Evolutionary conservation across 2,329 filamentous ascomycete species (phyloP).

Genomic region (Ophidiomyces ophidiicola): DNA sequence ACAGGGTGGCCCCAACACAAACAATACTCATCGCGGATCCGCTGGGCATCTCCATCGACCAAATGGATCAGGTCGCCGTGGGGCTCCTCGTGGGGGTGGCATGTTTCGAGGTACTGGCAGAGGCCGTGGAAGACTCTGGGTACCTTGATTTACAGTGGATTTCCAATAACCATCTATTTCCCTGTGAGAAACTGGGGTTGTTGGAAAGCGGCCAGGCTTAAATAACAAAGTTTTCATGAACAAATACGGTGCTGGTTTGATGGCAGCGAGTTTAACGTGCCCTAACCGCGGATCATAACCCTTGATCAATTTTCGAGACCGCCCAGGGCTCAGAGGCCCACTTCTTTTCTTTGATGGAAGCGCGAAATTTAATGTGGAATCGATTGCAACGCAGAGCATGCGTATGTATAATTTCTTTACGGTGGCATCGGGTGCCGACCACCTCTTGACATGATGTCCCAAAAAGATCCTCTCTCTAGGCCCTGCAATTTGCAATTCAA

Average conservation of each 20-base stretch:
- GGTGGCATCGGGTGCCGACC: too few relatives aligned
- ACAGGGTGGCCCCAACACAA: constrained; percentile 19
- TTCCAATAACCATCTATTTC: constrained; percentile 6
- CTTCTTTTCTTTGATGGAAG: constrained; percentile 3
- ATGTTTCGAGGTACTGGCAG: constrained; percentile 26
- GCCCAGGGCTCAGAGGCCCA: background rate
- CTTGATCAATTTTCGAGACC: background rate
- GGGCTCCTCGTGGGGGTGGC: constrained; percentile 25
- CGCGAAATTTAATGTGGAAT: too few relatives aligned
- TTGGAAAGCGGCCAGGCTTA: constrained; percentile 6
- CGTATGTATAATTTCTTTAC: too few relatives aligned
- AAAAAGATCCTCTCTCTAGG: too few relatives aligned
- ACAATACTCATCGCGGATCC: constrained; percentile 23
- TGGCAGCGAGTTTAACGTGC: background rate
- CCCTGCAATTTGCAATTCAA: too few relatives aligned
- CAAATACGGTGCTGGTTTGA: constrained; percentile 4
- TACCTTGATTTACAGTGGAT: constrained; percentile 27
- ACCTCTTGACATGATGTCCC: too few relatives aligned
- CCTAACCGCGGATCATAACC: background rate
- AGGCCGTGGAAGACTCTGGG: constrained; percentile 35
- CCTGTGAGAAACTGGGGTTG: background rate
- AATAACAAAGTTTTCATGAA: background rate
- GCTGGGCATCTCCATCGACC: constrained; percentile 25
- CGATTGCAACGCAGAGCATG: too few relatives aligned
- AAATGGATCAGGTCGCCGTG: constrained; percentile 24